These are phyloP conservation scores for Mycena pura DNA, from an alignment of 768 basidiomycete species.

Conservation along the genomic window DNA sequence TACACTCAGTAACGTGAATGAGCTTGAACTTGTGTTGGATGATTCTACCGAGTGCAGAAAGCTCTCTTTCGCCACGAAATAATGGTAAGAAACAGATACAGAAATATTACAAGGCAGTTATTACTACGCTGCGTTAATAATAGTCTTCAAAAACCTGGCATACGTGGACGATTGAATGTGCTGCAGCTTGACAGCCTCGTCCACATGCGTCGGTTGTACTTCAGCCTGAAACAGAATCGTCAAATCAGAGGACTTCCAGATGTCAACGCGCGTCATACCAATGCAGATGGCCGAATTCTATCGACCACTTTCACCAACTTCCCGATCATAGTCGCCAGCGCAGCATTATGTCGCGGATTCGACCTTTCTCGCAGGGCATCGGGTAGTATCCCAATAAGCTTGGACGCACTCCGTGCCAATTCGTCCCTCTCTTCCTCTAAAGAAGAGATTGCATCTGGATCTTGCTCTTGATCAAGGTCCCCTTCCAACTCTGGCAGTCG, in stretches of 20 bases:
- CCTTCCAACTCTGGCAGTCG: constrained; percentile 60
- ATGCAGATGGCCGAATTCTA: constrained; percentile 60
- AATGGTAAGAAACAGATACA: constrained; percentile 22
- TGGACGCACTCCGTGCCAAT: constrained; percentile 64
- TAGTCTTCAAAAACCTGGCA: constrained; percentile 68
- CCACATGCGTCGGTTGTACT: constrained; percentile 51
- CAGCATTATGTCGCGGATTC: constrained; percentile 72
- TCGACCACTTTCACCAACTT: constrained; percentile 66
- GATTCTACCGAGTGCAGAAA: too few species aligned
- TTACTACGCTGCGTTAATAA: constrained; percentile 42
- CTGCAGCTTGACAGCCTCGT: constrained; percentile 64
- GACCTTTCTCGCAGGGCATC: constrained; percentile 64
- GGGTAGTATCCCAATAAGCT: constrained; percentile 70
- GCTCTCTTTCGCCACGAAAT: too few species aligned
- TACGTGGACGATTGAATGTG: constrained; percentile 71
- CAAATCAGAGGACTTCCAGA: not conserved
- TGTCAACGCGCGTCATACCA: constrained; percentile 48
- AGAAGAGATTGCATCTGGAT: not conserved
- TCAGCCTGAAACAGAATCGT: constrained; percentile 43
- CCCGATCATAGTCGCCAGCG: constrained; percentile 75
- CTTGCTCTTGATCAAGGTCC: constrained; percentile 13
- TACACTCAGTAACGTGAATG: too few species aligned
- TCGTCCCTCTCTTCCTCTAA: constrained; percentile 54
- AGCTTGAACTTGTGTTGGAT: too few species aligned
- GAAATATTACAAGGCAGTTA: constrained; percentile 4